Conservation (phyloP, 2,329 filamentous ascomycete species). For the Aureobasidium sp. region DNA sequence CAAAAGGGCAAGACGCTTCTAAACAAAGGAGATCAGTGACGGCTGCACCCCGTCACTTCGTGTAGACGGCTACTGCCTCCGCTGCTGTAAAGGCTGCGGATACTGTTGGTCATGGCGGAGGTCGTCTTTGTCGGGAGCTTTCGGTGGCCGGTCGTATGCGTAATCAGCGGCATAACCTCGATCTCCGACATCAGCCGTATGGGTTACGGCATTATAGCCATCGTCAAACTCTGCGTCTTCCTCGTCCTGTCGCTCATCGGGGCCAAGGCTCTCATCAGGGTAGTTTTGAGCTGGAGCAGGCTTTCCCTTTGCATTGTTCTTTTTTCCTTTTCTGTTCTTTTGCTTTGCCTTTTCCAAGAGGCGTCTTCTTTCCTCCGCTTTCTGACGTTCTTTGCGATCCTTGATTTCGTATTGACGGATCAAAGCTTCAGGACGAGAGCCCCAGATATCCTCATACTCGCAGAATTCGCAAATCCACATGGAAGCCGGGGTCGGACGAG, state of each 20-base stretch:
- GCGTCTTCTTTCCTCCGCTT: conserved; percentile 86
- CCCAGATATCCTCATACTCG: conserved; percentile 97
- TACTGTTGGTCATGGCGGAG: neutral
- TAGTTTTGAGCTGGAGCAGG: conserved; percentile 17
- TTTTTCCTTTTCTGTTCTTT: conserved; percentile 91
- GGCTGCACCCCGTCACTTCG: conserved; percentile 9
- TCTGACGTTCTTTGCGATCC: conserved; percentile 84
- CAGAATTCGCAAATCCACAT: conserved; percentile 99
- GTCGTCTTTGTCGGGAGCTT: conserved; percentile 14
- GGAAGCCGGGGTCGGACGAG: conserved; percentile 75
- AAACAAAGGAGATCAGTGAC: conserved; percentile 17
- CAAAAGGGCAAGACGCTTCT: conserved; percentile 18
- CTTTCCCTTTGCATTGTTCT: conserved; percentile 43
- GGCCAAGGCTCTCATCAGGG: conserved; percentile 17
- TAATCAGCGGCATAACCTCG: conserved; percentile 4
- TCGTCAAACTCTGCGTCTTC: conserved; percentile 25
- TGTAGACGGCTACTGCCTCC: neutral
- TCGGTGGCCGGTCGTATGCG: neutral
- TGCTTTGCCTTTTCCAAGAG: conserved; percentile 94
- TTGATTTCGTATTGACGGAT: conserved; percentile 96
- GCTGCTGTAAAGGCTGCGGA: conserved; percentile 1
- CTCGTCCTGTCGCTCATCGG: neutral
- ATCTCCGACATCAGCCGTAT: neutral
- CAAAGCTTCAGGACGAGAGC: conserved; percentile 82
- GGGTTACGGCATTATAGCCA: conserved; percentile 24